Base-by-base conservation (phyloP, 441 rosid genomes). In the Erodium chrysanthum region DNA sequence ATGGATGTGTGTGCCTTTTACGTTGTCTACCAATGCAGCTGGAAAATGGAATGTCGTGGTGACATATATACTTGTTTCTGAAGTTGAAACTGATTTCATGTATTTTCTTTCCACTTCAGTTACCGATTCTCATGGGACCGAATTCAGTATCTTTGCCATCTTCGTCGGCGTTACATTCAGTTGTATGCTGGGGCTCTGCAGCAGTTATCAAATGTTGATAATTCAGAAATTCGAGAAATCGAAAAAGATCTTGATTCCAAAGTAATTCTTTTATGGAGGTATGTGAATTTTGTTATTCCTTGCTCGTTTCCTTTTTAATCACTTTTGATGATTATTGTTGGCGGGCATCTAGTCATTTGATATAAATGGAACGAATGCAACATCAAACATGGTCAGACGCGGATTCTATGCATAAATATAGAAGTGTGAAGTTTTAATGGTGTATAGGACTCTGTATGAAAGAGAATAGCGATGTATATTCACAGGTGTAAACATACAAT, bases 211-310 rank as follows among this genome's bases (percentile, higher is more conserved):
- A 72, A 75, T 72, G 79, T 64, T 35, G 70, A 81, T 66, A 66
- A 71, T 73, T 80, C 83, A 63, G 90, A 89, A 74, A 85, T 91
- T 76, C 82, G 97, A 79, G 96, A 85, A 77, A 89, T 91, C 58
- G 99, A 94, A 81, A 91, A 77, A 75, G 89, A 94, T 81, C 94
- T 94, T 29, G 97, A 91, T 81, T 82, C 88, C 62, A 91, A 94
- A 87, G 96, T 94, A 71, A 86, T 94, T 83, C 90, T 94, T 66
- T 72, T 94, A 64, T 94, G 99, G 99, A 91, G 99, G 99, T 94
- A 84, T 17, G 66, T 64, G 23, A 42, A 70, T 64, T 17, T 66
- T 29, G 31, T 25, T 25, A 25, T 25, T 25, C 29, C 29, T 25
- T 25, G 29, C 3, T 25, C 3, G 29, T 25, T 25, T 25, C 3